A percentile compares a stretch with the other conserved stretches of the same genome.
These are phyloP conservation scores for Neofusicoccum umdonicola DNA, from an alignment of 2,329 filamentous ascomycete species.

Conservation along the genomic window DNA sequence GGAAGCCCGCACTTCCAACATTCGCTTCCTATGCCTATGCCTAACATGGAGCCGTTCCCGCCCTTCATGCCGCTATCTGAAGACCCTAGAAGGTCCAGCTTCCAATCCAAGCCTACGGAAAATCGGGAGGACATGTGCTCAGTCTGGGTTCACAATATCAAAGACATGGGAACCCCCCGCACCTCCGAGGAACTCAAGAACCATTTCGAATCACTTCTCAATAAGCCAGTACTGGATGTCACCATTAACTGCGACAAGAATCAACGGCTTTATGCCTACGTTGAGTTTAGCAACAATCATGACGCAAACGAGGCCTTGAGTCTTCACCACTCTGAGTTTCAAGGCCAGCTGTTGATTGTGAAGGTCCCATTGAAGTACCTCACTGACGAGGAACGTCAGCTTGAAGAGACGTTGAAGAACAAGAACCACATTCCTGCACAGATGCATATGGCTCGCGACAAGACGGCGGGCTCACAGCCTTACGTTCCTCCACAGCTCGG, in stretches of 20 bases:
- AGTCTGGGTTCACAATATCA: conserved; percentile 4
- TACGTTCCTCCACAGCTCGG: not conserved
- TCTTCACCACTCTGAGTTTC: not conserved
- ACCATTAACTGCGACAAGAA: not conserved
- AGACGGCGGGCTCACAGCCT: not conserved
- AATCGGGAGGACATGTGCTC: not conserved
- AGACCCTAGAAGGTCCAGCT: not conserved
- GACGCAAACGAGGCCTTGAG: not conserved
- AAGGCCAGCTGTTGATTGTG: not conserved
- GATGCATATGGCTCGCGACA: too few relatives aligned
- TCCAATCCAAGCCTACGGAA: not conserved
- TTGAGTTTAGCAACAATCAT: not conserved
- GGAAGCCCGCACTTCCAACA: not conserved
- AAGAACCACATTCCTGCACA: not conserved
- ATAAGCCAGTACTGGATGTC: not conserved
- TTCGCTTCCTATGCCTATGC: not conserved
- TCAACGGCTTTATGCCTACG: not conserved
- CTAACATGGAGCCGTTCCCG: conserved; percentile 6
- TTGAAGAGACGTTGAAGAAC: not conserved
- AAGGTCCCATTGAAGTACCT: not conserved
- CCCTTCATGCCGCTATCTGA: not conserved
- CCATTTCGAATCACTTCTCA: not conserved
- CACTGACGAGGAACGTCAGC: not conserved
- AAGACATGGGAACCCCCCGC: not conserved
- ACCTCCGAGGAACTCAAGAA: not conserved